phyloP scores from a whole-genome alignment of 805 yeast genomes.

The Starmerella lactis-condensi region DNA sequence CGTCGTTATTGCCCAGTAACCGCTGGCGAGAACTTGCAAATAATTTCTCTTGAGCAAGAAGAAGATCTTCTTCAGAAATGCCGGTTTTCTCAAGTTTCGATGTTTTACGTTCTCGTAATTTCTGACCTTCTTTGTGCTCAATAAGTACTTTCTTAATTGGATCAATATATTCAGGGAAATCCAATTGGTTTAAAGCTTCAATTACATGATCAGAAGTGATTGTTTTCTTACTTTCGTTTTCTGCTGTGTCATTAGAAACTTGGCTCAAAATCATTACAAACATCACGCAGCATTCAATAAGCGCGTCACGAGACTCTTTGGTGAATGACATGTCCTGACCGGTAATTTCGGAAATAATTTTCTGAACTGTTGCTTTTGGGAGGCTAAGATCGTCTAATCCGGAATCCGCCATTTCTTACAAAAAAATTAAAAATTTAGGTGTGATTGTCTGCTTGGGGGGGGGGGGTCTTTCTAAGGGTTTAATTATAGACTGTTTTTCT shows the following conservation, averaged over 20 bases:
- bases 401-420: no score
- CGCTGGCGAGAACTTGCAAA: slow-evolving; percentile 30
- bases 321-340: slow-evolving; percentile 78
- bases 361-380: slow-evolving; percentile 74
- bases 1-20: slow-evolving; percentile 13
- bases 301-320: slow-evolving; percentile 84
- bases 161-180: slow-evolving; percentile 68
- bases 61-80: slow-evolving; percentile 73
- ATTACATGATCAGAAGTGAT: slow-evolving; percentile 92
- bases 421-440: no score
- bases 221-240: slow-evolving; percentile 86
- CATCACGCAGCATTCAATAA: slow-evolving; percentile 90
- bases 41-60: slow-evolving; percentile 80
- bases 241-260: slow-evolving; percentile 89
- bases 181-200: slow-evolving; percentile 71
- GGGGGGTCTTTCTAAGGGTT: no score
- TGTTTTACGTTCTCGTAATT: slow-evolving; percentile 71
- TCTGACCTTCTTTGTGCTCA: slow-evolving; percentile 75
- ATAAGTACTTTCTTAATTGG: slow-evolving; percentile 59
- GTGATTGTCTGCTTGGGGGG: no score
- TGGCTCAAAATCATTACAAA: slow-evolving; percentile 88
- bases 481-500: no score
- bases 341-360: slow-evolving; percentile 73
- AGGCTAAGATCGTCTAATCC: slow-evolving; percentile 22
- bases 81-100: slow-evolving; percentile 90